Evolutionary conservation across 768 basidiomycete genomes (phyloP).

Genomic region (Auriscalpium orientale): DNA sequence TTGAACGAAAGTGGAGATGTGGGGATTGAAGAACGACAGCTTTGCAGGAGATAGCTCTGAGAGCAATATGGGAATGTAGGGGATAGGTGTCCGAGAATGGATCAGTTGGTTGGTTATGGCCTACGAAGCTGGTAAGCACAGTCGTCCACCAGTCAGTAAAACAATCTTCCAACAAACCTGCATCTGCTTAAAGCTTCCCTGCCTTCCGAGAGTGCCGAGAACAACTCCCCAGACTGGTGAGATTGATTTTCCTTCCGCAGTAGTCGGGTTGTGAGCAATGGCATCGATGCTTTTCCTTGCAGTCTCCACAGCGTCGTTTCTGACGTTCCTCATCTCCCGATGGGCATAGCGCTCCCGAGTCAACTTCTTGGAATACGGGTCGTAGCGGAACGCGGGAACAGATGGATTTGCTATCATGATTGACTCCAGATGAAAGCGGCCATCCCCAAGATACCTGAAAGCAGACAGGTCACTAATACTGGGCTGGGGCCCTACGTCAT

Average conservation of each 20-base stretch:
- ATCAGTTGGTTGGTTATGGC: constrained; percentile 71
- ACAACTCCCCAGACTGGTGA: constrained; percentile 77
- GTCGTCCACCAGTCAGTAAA: neutral
- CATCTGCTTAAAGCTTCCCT: constrained; percentile 87
- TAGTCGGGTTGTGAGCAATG: constrained; percentile 4
- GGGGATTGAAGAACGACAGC: constrained; percentile 70
- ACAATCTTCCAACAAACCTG: constrained; percentile 37
- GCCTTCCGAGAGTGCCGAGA: constrained; percentile 89
- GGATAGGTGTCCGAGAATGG: constrained; percentile 45
- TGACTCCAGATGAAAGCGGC: constrained; percentile 95
- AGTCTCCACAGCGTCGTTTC: constrained; percentile 66
- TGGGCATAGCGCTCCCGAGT: constrained; percentile 91
- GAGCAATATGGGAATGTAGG: constrained; percentile 85
- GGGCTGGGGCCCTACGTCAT: neutral
- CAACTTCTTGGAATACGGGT: constrained; percentile 96
- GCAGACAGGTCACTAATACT: constrained; percentile 6
- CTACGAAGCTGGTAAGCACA: constrained; percentile 23
- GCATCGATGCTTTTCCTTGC: constrained; percentile 59
- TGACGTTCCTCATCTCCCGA: constrained; percentile 68
- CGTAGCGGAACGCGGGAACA: constrained; percentile 94
- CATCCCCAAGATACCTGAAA: constrained; percentile 91
- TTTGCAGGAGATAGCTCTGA: constrained; percentile 98
- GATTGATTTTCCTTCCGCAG: neutral
- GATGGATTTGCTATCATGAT: constrained; percentile 99
- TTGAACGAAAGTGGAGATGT: constrained; percentile 87